These are phyloP conservation scores for Misopates orontium DNA, from an alignment of 257 asterid genomes.

Conservation along the genomic window DNA sequence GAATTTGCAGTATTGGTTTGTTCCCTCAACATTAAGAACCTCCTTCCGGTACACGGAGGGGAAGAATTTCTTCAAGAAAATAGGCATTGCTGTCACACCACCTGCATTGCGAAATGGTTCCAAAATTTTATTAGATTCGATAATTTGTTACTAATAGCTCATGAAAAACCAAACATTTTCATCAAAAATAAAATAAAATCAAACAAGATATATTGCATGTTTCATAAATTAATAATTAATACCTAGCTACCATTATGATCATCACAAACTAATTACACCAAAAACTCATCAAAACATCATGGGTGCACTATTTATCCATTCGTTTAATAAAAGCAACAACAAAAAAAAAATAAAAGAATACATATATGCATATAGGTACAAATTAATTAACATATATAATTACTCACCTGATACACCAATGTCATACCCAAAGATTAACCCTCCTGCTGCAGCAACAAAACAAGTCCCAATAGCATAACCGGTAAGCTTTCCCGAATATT, in stretches of 20 bases:
- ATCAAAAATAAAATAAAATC: neutral
- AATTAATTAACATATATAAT: neutral
- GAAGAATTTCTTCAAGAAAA: constrained; percentile 36
- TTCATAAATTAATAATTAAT: too few species aligned
- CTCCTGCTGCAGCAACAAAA: constrained; percentile 28
- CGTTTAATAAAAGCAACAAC: neutral
- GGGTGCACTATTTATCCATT: too few species aligned
- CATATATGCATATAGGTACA: too few species aligned
- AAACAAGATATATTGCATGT: too few species aligned
- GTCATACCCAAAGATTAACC: constrained; percentile 33
- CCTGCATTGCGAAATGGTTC: constrained; percentile 23
- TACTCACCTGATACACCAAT: constrained; percentile 42
- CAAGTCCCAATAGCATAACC: constrained; percentile 3
- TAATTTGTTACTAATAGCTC: too few species aligned
- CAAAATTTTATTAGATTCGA: too few species aligned
- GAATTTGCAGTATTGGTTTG: constrained; percentile 36
- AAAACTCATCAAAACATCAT: neutral
- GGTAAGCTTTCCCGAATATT: constrained; percentile 28
- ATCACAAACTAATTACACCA: neutral
- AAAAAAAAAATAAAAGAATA: too few species aligned
- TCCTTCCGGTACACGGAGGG: constrained; percentile 22
- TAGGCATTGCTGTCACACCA: constrained; percentile 42
- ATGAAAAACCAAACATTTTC: neutral
- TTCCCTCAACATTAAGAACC: neutral
- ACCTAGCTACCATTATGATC: too few species aligned